Evolutionary conservation across 352 stramenopile genomes (phyloP).

Genomic region (Pythium guiyangense): DNA sequence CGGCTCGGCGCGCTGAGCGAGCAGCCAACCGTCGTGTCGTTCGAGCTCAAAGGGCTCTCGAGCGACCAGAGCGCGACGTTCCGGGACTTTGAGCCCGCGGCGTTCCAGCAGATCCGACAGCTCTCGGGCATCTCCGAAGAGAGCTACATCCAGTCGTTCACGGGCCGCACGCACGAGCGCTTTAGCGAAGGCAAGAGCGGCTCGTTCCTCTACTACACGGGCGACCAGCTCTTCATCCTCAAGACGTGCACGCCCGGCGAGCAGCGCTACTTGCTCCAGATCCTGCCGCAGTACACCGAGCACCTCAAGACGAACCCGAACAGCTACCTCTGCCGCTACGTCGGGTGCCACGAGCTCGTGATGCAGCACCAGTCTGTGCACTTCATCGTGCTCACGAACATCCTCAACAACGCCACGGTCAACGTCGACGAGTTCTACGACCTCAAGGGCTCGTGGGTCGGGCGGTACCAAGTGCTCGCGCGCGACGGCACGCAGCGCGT

Average conservation of each 20-base stretch:
- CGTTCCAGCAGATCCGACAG: slow-evolving; percentile 75
- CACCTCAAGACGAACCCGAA: slow-evolving; percentile 79
- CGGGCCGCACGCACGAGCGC: slow-evolving; percentile 74
- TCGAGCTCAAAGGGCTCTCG: slow-evolving; percentile 63
- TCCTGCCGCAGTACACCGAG: slow-evolving; percentile 84
- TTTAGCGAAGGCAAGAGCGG: slow-evolving; percentile 89
- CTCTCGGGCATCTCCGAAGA: slow-evolving; percentile 78
- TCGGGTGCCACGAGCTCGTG: slow-evolving; percentile 85
- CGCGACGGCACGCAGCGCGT: slow-evolving; percentile 65
- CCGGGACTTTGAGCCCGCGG: slow-evolving; percentile 76
- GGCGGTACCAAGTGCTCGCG: slow-evolving; percentile 53
- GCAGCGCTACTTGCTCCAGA: slow-evolving; percentile 81
- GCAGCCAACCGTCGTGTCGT: slow-evolving; percentile 51
- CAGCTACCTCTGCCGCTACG: slow-evolving; percentile 85
- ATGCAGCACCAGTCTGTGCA: slow-evolving; percentile 83
- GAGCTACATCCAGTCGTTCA: slow-evolving; percentile 75
- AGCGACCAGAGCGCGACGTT: slow-evolving; percentile 70
- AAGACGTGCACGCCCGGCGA: slow-evolving; percentile 86
- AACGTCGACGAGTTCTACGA: slow-evolving; percentile 89
- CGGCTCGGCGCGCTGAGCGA: slow-evolving; percentile 41
- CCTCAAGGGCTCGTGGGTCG: slow-evolving; percentile 89
- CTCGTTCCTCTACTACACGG: slow-evolving; percentile 88
- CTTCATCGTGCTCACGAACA: slow-evolving; percentile 88
- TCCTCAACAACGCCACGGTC: slow-evolving; percentile 81
- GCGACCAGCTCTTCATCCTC: slow-evolving; percentile 86